Evolutionary conservation across 352 stramenopile genomes (phyloP).

Genomic region (Phytophthora sp.): DNA sequence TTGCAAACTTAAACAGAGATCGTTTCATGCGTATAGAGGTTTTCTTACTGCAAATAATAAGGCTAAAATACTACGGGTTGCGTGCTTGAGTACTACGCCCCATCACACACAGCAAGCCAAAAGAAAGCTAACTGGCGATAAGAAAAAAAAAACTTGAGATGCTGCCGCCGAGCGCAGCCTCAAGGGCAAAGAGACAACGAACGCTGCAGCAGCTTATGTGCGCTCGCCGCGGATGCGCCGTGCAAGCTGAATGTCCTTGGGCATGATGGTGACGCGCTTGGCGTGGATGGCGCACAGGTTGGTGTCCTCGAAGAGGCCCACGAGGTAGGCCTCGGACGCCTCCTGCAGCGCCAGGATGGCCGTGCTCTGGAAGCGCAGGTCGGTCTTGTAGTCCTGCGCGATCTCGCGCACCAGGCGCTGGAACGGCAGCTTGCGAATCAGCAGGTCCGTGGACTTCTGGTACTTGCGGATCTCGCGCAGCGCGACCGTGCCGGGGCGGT

Average conservation of each 20-base stretch:
- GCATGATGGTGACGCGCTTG: slow-evolving; percentile 97
- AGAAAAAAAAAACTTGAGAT: slow-evolving; percentile 26
- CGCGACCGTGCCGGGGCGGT: slow-evolving; percentile 84
- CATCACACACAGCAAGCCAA: slow-evolving; percentile 43
- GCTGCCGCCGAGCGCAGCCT: not conserved
- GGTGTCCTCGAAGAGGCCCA: slow-evolving; percentile 95
- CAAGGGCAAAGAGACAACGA: slow-evolving; percentile 3
- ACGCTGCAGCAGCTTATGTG: slow-evolving; percentile 46
- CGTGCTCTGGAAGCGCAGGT: slow-evolving; percentile 96
- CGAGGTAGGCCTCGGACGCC: slow-evolving; percentile 93
- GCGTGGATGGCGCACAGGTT: slow-evolving; percentile 96
- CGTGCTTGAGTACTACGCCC: slow-evolving; percentile 40
- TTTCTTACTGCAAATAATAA: slow-evolving; percentile 57
- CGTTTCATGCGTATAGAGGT: slow-evolving; percentile 17
- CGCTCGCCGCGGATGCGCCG: slow-evolving; percentile 93
- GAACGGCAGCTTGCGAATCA: slow-evolving; percentile 97
- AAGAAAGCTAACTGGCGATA: slow-evolving; percentile 38
- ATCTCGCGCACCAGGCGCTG: slow-evolving; percentile 96
- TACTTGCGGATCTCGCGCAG: slow-evolving; percentile 97
- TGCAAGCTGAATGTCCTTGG: slow-evolving; percentile 96
- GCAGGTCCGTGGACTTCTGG: slow-evolving; percentile 95
- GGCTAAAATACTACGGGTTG: slow-evolving; percentile 47
- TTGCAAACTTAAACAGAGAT: not conserved
- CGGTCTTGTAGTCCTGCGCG: slow-evolving; percentile 96
- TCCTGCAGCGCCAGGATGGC: slow-evolving; percentile 93